A percentile compares a stretch with the other conserved stretches of the same genome.
Evolutionary conservation across 2,329 filamentous ascomycete genomes (phyloP).

Genomic region (Cordyceps cicadae): DNA sequence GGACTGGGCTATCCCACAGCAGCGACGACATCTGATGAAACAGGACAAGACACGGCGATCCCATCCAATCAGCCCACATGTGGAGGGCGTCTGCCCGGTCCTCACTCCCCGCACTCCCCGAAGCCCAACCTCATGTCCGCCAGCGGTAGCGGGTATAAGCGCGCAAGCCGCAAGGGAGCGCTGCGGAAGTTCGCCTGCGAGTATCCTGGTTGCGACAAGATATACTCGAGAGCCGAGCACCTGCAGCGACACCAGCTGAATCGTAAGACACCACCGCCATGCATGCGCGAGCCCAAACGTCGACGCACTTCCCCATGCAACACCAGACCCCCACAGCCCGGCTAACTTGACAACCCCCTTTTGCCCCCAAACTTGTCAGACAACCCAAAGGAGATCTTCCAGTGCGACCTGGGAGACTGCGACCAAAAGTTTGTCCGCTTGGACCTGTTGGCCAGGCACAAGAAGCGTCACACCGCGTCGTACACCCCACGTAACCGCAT

Average conservation of each 20-base stretch:
- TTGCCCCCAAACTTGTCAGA: constrained; percentile 39
- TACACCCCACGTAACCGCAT: constrained; percentile 43
- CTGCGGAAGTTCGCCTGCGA: constrained; percentile 53
- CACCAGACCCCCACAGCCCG: constrained; percentile 12
- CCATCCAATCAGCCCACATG: neutral
- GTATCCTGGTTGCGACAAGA: constrained; percentile 65
- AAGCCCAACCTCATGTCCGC: constrained; percentile 1
- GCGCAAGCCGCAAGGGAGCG: constrained; percentile 43
- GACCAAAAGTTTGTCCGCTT: constrained; percentile 69
- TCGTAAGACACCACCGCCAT: constrained; percentile 44
- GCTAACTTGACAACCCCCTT: neutral
- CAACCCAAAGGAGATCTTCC: constrained; percentile 70
- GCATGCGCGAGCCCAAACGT: constrained; percentile 11
- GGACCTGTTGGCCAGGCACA: constrained; percentile 63
- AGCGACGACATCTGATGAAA: neutral
- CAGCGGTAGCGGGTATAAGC: constrained; percentile 33
- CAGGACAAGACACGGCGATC: neutral
- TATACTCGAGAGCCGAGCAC: constrained; percentile 74
- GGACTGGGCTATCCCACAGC: neutral
- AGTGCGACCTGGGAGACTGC: constrained; percentile 67
- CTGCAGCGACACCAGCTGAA: constrained; percentile 76
- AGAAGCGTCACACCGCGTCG: constrained; percentile 53
- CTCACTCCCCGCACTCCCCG: neutral
- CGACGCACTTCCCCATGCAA: constrained; percentile 6
- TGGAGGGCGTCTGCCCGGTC: neutral